A percentile compares a stretch with the other conserved stretches of the same genome.
Conservation (phyloP, 768 basidiomycete genomes). For the Rhizopogon rudus region DNA sequence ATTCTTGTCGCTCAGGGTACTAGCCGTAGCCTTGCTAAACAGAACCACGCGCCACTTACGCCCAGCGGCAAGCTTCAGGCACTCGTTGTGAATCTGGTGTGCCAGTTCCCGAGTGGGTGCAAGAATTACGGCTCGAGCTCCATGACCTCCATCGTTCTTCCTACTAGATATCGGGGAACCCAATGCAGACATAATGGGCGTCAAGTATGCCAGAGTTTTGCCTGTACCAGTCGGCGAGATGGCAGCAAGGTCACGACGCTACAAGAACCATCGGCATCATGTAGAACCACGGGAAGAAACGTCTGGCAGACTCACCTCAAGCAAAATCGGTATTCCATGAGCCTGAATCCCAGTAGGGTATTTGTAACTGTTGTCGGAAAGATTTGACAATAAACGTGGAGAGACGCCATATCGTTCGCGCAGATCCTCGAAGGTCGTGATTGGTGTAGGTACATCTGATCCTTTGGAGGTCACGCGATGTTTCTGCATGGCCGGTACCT, state of each 20-base stretch:
- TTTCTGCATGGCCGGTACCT: slow-evolving; percentile 25
- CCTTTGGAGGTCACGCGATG: slow-evolving; percentile 80
- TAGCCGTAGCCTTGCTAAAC: slow-evolving; percentile 88
- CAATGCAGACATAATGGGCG: slow-evolving; percentile 70
- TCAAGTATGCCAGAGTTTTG: slow-evolving; percentile 89
- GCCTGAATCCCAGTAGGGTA: slow-evolving; percentile 81
- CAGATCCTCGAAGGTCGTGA: slow-evolving; percentile 56
- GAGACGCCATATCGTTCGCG: slow-evolving; percentile 53
- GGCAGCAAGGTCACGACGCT: slow-evolving; percentile 86
- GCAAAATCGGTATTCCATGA: slow-evolving; percentile 71
- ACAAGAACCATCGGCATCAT: slow-evolving; percentile 2
- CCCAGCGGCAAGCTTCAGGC: slow-evolving; percentile 73
- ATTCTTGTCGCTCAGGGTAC: slow-evolving; percentile 65
- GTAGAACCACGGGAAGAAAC: not conserved
- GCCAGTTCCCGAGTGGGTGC: slow-evolving; percentile 96
- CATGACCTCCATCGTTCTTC: slow-evolving; percentile 41
- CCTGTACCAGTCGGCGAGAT: slow-evolving; percentile 98
- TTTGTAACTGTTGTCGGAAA: slow-evolving; percentile 53
- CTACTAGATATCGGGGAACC: slow-evolving; percentile 47
- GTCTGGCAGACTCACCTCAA: slow-evolving; percentile 50
- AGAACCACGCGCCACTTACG: slow-evolving; percentile 79
- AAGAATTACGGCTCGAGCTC: slow-evolving; percentile 75
- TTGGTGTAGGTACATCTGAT: slow-evolving; percentile 54
- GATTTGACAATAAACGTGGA: slow-evolving; percentile 58
- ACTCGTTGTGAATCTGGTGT: slow-evolving; percentile 92